Percentiles rank a stretch among this genome's conserved stretches.
Conservation (phyloP, 805 yeast genomes). For the Monosporozyma yasuniensis region DNA sequence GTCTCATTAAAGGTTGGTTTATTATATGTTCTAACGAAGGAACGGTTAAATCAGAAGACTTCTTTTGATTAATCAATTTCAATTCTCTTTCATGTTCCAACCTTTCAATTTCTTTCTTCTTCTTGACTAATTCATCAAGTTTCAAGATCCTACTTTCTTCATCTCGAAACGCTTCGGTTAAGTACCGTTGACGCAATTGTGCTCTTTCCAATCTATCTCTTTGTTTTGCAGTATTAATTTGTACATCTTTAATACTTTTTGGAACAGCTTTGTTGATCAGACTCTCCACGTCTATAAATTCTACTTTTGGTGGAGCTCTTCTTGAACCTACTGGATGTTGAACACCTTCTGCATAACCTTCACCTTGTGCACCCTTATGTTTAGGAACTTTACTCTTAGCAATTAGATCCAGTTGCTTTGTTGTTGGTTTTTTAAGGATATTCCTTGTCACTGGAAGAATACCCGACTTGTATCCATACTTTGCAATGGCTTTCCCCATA, state of each 20-base stretch:
- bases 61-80: slow-evolving; percentile 16
- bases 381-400: slow-evolving; percentile 39
- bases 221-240: slow-evolving; percentile 15
- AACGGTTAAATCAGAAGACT: slow-evolving; percentile 46
- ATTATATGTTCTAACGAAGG: slow-evolving; percentile 70
- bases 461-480: slow-evolving; percentile 59
- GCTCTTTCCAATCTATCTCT: slow-evolving; percentile 32
- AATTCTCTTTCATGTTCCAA: slow-evolving; percentile 30
- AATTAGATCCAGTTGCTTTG: slow-evolving; percentile 34
- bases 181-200: slow-evolving; percentile 63
- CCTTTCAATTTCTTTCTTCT: slow-evolving; percentile 32
- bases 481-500: slow-evolving; percentile 42
- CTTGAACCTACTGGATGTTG: slow-evolving; percentile 56
- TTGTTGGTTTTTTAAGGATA: slow-evolving; percentile 58
- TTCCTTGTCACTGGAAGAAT: slow-evolving; percentile 70
- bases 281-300: slow-evolving; percentile 50
- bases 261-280: slow-evolving; percentile 47
- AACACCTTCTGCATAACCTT: slow-evolving; percentile 63
- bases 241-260: slow-evolving; percentile 31
- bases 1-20: slow-evolving; percentile 61
- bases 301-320: slow-evolving; percentile 46
- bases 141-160: slow-evolving; percentile 43
- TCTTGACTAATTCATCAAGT: slow-evolving; percentile 21
- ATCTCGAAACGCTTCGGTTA: slow-evolving; percentile 49
- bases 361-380: slow-evolving; percentile 34